Base-by-base conservation (phyloP, 352 stramenopile genomes). In the Phytophthora colocasiae region DNA sequence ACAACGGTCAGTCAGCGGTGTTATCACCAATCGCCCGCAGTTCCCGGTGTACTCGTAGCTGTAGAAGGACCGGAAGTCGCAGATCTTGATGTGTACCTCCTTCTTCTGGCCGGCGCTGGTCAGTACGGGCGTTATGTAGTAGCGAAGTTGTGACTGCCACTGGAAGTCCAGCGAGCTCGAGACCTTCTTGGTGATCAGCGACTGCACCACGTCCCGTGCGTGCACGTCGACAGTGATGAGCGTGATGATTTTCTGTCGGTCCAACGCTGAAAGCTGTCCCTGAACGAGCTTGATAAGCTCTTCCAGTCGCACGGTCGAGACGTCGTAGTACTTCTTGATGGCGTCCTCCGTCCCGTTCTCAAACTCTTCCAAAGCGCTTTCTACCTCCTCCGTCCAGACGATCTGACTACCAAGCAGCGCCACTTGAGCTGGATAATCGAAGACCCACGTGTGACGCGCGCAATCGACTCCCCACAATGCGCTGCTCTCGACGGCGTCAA, bases 21-120 rank as follows among this genome's bases (percentile, higher is more conserved):
- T 96, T 53, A 95, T 93, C 26, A 95, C 89, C 7, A 96, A 68
- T 0, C 89, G 81, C 0, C 86, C 94, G 26, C 92, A 97, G 70
- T 98, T 98, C n/a, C 95, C 96, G 11, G 91, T 97, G 84, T 97
- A 99, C 79, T 99, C 96, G 66, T 98, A 99, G 69, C 92, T 97
- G 69, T 99, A 99, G 19, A 94, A 86, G 11, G 90, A 90, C 1
- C 79, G 78, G 51, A 97, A 98, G 62, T 98, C 93, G 51, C 91
- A 98, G 38, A 98, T 96, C 12, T 87, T 86, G 48, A 97, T 96
- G 36, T 93, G 71, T 1, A 98, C 91, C 46, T 96, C 83, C 9
- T 78, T 79, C 45, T 81, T 85, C 19, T 73, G 51, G 3, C 66
- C 63, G 14, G 60, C 66, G n/a, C 48, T 77, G 7, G 62, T 77